Evolutionary conservation across 164 flowering plant genomes (phyloP), one percentile per base, ranked within the genome.

Genomic region (Santalum album): DNA sequence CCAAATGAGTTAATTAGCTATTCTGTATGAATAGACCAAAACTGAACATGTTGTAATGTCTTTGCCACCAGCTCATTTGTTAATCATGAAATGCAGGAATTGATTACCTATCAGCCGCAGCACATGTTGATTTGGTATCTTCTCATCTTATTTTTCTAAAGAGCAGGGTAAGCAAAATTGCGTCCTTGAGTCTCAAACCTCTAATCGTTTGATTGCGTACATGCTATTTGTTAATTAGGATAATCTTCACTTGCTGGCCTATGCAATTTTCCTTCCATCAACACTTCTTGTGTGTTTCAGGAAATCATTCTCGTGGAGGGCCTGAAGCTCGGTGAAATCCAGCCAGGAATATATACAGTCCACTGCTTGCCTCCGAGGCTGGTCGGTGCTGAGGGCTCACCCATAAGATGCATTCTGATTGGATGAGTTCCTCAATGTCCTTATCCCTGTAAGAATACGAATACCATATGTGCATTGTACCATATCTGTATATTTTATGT

Each of bases 41-140:
- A n/a, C n/a, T n/a, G n/a, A n/a, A n/a, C n/a, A n/a, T n/a, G n/a
- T n/a, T n/a, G n/a, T n/a, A n/a, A n/a, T n/a, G n/a, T n/a, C n/a
- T n/a, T n/a, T n/a, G n/a, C n/a, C n/a, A n/a, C n/a, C n/a, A n/a
- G n/a, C n/a, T n/a, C n/a, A n/a, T n/a, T 52, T 53, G 23, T 49
- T 56, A 58, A 11, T 65, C 50, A 12, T 59, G 50, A 50, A 57
- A n/a, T 76, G 74, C 49, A 92, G 99, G 99, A 45, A 51, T 80
- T 71, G 99, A 92, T 73, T 92, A 86, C 76, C 68, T 92, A 65
- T 86, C 94, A 55, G 96, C 68, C 59, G 99, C 99, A 67, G 86
- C 96, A 25, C 77, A 55, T 68, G 86, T 59, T 51, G 87, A 92
- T 71, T 49, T 87, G 58, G 57, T 77, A 63, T 81, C 99, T 46